phyloP scores from a whole-genome alignment of 306 rosid species.

The Mimosa bimucronata region DNA sequence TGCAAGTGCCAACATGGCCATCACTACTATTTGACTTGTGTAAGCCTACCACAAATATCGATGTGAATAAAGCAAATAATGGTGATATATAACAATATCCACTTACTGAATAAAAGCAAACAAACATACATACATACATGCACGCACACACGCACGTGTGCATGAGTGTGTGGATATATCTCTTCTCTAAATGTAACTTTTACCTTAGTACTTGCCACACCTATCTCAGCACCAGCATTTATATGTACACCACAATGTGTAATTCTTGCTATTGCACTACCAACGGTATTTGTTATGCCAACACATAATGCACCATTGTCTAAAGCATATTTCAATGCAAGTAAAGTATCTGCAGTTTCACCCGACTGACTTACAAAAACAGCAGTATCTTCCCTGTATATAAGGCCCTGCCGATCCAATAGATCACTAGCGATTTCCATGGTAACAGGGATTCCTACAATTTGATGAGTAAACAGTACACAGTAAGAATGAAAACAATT shows the following conservation, averaged over 20 bases:
- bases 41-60: constrained; percentile 64
- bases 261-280: constrained; percentile 91
- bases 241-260: constrained; percentile 98
- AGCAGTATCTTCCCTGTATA: constrained; percentile 95
- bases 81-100: background rate
- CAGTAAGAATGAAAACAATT: constrained; percentile 12
- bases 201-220: constrained; percentile 99
- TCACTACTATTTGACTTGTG: constrained; percentile 98
- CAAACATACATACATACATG: background rate
- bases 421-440: constrained; percentile 99
- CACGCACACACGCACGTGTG: background rate
- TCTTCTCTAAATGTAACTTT: constrained; percentile 26
- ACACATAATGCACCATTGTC: constrained; percentile 96
- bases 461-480: constrained; percentile 37
- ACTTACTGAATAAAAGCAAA: background rate
- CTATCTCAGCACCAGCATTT: constrained; percentile 98
- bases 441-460: constrained; percentile 89
- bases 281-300: constrained; percentile 94
- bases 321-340: constrained; percentile 87
- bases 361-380: constrained; percentile 99
- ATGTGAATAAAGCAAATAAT: constrained; percentile 35
- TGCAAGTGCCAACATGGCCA: constrained; percentile 97
- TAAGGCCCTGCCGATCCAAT: constrained; percentile 94
- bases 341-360: constrained; percentile 95
- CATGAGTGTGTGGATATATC: background rate